Evolutionary conservation across 1,139 yeast genomes (phyloP).

Genomic region (Saccharomycopsis crataegensis): DNA sequence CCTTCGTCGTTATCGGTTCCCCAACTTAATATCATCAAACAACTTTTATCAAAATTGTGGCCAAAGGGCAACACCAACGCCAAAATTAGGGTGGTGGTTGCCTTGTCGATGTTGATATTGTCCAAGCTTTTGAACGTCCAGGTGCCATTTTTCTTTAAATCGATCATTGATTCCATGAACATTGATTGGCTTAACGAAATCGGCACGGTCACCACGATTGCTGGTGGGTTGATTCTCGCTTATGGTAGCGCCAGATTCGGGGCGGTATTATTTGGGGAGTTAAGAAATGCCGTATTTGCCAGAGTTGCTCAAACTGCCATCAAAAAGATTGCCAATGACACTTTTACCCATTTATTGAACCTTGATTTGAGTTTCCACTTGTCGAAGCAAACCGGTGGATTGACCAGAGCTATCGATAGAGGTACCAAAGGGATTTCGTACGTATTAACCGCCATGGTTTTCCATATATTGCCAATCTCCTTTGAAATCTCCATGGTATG

Average conservation of each 20-base stretch:
- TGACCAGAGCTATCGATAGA: conserved; percentile 92
- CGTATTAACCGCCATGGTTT: conserved; percentile 91
- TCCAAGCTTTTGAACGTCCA: conserved; percentile 87
- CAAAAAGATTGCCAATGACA: conserved; percentile 79
- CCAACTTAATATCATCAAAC: conserved; percentile 53
- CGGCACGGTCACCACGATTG: conserved; percentile 52
- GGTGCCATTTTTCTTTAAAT: conserved; percentile 91
- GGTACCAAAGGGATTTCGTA: conserved; percentile 97
- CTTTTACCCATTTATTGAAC: conserved; percentile 74
- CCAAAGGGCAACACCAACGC: conserved; percentile 71
- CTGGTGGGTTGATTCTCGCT: conserved; percentile 72
- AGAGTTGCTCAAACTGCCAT: conserved; percentile 94
- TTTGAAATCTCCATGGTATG: conserved; percentile 91
- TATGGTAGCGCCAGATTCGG: conserved; percentile 95
- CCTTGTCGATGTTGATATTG: conserved; percentile 62
- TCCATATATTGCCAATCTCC: conserved; percentile 88
- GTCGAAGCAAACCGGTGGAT: conserved; percentile 89
- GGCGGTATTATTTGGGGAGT: conserved; percentile 87
- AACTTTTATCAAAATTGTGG: conserved; percentile 77
- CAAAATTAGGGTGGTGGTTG: conserved; percentile 67
- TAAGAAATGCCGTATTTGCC: conserved; percentile 92
- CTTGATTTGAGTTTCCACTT: conserved; percentile 88
- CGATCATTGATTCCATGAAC: conserved; percentile 87
- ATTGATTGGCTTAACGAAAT: conserved; percentile 70
- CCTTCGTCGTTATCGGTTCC: conserved; percentile 30